phyloP scores from a whole-genome alignment of 2,329 filamentous ascomycete genomes.

The Colletotrichum lindemuthianum region DNA sequence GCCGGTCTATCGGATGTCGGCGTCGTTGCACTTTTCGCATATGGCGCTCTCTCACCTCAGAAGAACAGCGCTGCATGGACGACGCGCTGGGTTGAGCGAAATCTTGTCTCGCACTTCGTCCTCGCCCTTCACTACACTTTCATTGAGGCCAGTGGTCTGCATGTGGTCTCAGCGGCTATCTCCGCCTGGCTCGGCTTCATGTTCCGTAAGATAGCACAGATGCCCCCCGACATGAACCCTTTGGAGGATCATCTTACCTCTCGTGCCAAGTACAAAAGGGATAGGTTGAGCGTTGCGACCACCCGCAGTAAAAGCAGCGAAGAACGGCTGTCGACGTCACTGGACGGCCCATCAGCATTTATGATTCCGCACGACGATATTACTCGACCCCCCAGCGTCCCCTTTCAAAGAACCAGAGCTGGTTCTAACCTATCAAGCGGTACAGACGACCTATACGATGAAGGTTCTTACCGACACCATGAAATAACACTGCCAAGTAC shows the following conservation, averaged over 20 bases:
- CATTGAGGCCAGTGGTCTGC: slow-evolving; percentile 71
- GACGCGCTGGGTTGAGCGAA: slow-evolving; percentile 70
- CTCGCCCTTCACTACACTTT: slow-evolving; percentile 75
- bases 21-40: slow-evolving; percentile 65
- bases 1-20: slow-evolving; percentile 75
- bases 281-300: slow-evolving; percentile 67
- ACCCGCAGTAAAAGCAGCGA: slow-evolving; percentile 58
- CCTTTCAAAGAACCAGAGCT: slow-evolving; percentile 82
- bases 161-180: slow-evolving; percentile 75
- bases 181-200: slow-evolving; percentile 80
- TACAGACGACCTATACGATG: slow-evolving; percentile 63
- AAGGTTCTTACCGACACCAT: slow-evolving; percentile 67
- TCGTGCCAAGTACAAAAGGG: slow-evolving; percentile 77
- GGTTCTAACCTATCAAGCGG: slow-evolving; percentile 67
- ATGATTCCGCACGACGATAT: slow-evolving; percentile 56
- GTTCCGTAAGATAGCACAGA: slow-evolving; percentile 82
- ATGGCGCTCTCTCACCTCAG: slow-evolving; percentile 59
- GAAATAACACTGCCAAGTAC: slow-evolving; percentile 57
- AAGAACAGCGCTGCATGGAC: slow-evolving; percentile 67
- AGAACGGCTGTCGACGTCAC: slow-evolving; percentile 66
- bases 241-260: slow-evolving; percentile 87
- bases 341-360: slow-evolving; percentile 55
- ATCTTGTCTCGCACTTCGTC: slow-evolving; percentile 68
- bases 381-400: slow-evolving; percentile 66
- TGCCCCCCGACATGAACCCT: slow-evolving; percentile 96